A percentile compares a stretch with the other conserved stretches of the same genome.
phyloP scores from a whole-genome alignment of 2,329 filamentous ascomycete genomes.

The Aspergillus fumigatiaffinis region DNA sequence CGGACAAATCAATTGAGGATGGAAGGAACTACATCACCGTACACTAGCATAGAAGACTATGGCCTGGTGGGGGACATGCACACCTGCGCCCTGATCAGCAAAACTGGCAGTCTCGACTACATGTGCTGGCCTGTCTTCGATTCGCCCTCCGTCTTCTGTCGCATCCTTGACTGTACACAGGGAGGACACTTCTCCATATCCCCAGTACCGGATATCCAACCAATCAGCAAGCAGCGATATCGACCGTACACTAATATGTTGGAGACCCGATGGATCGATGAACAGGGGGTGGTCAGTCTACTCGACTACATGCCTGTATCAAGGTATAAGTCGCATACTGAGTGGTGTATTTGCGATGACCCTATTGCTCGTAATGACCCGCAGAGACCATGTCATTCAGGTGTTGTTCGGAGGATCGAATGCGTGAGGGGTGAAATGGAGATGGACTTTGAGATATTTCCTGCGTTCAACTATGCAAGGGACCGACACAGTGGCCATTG shows the following conservation, averaged over 20 bases:
- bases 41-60: constrained; percentile 64
- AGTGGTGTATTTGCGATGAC: constrained; percentile 33
- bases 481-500: constrained; percentile 50
- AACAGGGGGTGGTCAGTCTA: constrained; percentile 69
- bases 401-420: constrained; percentile 64
- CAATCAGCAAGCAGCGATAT: constrained; percentile 70
- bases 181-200: constrained; percentile 68
- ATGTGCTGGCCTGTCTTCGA: constrained; percentile 83
- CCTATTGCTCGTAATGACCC: constrained; percentile 27
- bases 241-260: constrained; percentile 71
- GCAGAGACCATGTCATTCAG: constrained; percentile 20
- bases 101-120: constrained; percentile 69
- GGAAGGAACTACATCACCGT: constrained; percentile 3
- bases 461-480: constrained; percentile 67
- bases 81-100: constrained; percentile 69
- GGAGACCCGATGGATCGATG: constrained; percentile 72
- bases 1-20: background rate
- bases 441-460: constrained; percentile 67
- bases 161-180: constrained; percentile 68
- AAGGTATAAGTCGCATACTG: constrained; percentile 47
- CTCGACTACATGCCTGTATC: constrained; percentile 74
- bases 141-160: constrained; percentile 70
- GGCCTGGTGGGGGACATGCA: constrained; percentile 78
- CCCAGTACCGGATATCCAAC: constrained; percentile 43
- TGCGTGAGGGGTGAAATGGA: constrained; percentile 66